Base-by-base conservation (phyloP, 2,329 filamentous ascomycete genomes). In the Penicillium sp. region DNA sequence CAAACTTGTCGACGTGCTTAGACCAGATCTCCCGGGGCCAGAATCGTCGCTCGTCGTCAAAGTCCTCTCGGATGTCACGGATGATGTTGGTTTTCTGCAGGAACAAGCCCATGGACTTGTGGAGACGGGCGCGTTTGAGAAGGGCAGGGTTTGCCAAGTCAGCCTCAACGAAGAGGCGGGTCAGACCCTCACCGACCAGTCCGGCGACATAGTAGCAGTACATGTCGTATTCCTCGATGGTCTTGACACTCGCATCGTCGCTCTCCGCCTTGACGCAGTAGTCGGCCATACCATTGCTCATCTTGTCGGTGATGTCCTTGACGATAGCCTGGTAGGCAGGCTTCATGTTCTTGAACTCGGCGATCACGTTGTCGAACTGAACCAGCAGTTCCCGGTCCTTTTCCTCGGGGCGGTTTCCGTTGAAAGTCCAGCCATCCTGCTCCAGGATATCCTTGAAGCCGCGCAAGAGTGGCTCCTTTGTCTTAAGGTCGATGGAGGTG, bases 201-300 rank as follows among this genome's bases (percentile, higher is more conserved):
- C 95, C 95, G n/a, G 95, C 95, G 29, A 99, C 95, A 71, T 98
- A 98, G 76, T 96, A 92, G 79, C 95, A 99, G 81, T 99, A 99
- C 54, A 93, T 80, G 78, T 99, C 93, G 75, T 98, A 99, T 67
- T 98, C 93, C 52, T 88, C 83, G 66, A 96, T 79, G 0, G 90
- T 93, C 71, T 91, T 83, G 57, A 98, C 88, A 48, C 91, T 91
- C 58, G 91, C 86, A 63, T 84, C 80, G 67, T 92, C 91, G 76
- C 90, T 84, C 67, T 95, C 90, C 14, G 90, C 88, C 68, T 96
- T 95, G 65, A 90, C 82, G 42, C 86, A 90, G 74, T 96, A 99
- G 77, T 99, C 93, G 27, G 95, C 95, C 95, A 99, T 99, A 65
- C 95, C 95, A 70, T 98, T 93, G 62, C 93, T 93, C 95, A 99